phyloP scores from a whole-genome alignment of 305 asterid species.

The Fraxinus xanthoxyloides region DNA sequence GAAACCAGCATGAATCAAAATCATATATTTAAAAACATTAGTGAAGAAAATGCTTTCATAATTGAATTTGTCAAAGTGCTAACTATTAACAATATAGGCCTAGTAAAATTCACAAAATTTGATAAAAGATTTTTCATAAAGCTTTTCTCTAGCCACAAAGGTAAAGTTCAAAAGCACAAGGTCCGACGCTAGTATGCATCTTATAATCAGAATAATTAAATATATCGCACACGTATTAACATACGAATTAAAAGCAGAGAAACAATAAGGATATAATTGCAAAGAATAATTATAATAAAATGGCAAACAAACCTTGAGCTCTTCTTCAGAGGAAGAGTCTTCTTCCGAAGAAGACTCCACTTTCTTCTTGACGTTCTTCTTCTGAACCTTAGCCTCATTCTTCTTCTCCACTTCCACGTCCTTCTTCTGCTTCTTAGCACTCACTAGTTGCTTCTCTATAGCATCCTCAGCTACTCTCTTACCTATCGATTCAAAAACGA shows the following conservation, averaged over 20 bases:
- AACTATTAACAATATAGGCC: background rate
- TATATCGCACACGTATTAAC: background rate
- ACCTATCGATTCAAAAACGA: background rate
- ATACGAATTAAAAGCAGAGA: background rate
- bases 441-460: background rate
- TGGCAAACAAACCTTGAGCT: background rate
- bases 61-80: background rate
- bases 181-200: background rate
- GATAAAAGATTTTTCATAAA: background rate
- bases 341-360: constrained; percentile 32
- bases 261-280: background rate
- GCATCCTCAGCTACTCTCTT: background rate
- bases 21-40: background rate
- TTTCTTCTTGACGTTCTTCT: constrained; percentile 32
- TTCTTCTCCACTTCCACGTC: background rate
- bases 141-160: background rate
- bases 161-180: background rate
- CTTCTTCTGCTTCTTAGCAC: constrained; percentile 9
- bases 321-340: background rate
- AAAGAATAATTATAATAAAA: background rate
- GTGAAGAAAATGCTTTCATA: background rate
- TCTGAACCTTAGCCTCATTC: background rate
- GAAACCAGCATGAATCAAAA: background rate
- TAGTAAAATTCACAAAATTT: background rate
- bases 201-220: background rate